Evolutionary conservation across 164 flowering plant species (phyloP), one percentile per base, ranked within the genome.

Genomic region (Aristolochia californica): DNA sequence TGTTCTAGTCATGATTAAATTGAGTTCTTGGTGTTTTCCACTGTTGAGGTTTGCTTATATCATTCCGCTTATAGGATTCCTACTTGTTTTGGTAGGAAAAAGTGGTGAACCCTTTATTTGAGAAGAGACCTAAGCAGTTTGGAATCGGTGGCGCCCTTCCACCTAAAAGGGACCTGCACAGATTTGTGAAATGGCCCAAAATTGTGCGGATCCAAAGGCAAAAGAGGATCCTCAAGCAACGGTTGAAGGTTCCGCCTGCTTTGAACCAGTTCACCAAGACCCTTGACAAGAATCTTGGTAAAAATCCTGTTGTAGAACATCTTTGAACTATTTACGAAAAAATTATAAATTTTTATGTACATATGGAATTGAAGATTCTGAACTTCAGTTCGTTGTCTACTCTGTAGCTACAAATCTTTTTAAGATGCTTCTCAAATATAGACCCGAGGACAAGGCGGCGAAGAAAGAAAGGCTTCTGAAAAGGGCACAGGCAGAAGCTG

Each of bases 91-190:
- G 26, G 38, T 53, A 75, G 76, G 78, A 75, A 62, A 75, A 75
- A 45, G 74, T 75, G 43, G 65, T 63, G 56, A 75, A 75, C 60
- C 78, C 76, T 1, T 61, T 74, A 58, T 74, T 77, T 53, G 78
- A 77, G 66, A 77, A 74, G 65, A 56, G 72, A 2, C 61, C 74
- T 4, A 77, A 77, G 72, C 78, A 77, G 55, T 77, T 74, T 62
- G 78, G 74, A 7, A 72, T 77, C 18, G 78, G 78, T 25, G 76
- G 80, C 13, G 76, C 75, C 5, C 48, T 77, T 40, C 76, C 80
- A 9, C 80, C 76, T 3, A 77, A 77, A 63, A 77, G 63, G 51
- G 76, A 69, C 63, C 58, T 73, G 17, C 69, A 66, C 25, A 59
- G 71, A 13, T 73, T 57, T 57, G 77, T 73, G 0, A 73, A 61